Evolutionary conservation across 2,329 filamentous ascomycete species (phyloP).

Genomic region (Neurospora sp.): DNA sequence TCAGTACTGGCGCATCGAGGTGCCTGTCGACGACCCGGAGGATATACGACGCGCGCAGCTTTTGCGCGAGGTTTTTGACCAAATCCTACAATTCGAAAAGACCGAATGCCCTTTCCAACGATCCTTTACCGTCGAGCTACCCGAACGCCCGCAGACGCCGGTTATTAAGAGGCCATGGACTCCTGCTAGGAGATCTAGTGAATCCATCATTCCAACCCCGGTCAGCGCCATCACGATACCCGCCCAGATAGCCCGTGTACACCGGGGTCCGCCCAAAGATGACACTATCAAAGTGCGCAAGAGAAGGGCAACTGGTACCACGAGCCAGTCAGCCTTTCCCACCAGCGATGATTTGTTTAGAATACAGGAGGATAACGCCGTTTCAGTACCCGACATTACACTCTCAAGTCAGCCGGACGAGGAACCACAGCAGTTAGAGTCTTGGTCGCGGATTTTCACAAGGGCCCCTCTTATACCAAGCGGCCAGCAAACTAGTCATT

Average conservation of each 20-base stretch:
- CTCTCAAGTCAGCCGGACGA: neutral
- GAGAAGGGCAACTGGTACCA: constrained; percentile 57
- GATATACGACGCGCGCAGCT: constrained; percentile 55
- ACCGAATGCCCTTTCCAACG: constrained; percentile 80
- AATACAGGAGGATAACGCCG: constrained; percentile 4
- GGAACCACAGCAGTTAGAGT: neutral
- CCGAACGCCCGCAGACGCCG: constrained; percentile 56
- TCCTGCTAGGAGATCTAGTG: constrained; percentile 31
- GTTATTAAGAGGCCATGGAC: constrained; percentile 61
- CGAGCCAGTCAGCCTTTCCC: constrained; percentile 38
- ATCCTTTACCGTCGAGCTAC: constrained; percentile 64
- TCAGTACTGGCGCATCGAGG: constrained; percentile 83
- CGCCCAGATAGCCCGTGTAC: constrained; percentile 12
- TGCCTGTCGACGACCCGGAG: constrained; percentile 56
- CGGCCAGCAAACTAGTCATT: constrained; percentile 11
- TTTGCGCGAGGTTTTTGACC: constrained; percentile 59
- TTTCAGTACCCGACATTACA: neutral
- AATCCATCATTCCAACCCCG: constrained; percentile 19
- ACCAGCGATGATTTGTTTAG: constrained; percentile 4
- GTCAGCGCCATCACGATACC: constrained; percentile 11
- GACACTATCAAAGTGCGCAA: constrained; percentile 10
- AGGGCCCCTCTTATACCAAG: neutral
- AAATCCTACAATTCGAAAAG: constrained; percentile 75
- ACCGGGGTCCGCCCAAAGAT: constrained; percentile 9
- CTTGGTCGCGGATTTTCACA: neutral